A percentile compares a stretch with the other conserved stretches of the same genome.
These are phyloP conservation scores for Wickerhamiella vanderwaltii DNA, from an alignment of 805 yeast genomes.

Conservation along the genomic window DNA sequence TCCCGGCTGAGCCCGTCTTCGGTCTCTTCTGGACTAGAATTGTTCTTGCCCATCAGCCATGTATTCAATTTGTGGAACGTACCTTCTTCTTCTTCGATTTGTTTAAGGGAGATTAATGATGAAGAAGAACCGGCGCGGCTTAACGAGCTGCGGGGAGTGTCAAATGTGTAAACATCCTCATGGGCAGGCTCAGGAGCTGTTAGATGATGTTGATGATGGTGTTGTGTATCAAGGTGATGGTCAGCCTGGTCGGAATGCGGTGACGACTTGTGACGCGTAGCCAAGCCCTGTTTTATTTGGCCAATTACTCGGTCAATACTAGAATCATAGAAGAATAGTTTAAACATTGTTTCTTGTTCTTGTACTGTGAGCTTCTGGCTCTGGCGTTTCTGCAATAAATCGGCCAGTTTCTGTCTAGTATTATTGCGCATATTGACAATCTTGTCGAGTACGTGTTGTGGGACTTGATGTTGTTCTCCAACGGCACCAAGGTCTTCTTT, in stretches of 20 bases:
- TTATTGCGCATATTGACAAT: slow-evolving; percentile 17
- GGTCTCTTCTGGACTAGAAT: background rate
- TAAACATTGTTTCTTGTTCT: slow-evolving; percentile 21
- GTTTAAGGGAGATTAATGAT: slow-evolving; percentile 32
- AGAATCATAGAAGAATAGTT: slow-evolving; percentile 19
- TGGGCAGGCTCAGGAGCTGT: slow-evolving; percentile 1
- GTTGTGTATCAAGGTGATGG: slow-evolving; percentile 13
- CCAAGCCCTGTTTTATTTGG: slow-evolving; percentile 6
- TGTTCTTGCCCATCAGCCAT: slow-evolving; percentile 34
- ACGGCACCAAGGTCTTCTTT: background rate
- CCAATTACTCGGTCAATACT: slow-evolving; percentile 18
- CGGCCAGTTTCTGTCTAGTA: slow-evolving; percentile 17
- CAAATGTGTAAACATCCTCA: slow-evolving; percentile 17
- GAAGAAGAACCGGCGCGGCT: slow-evolving; percentile 23
- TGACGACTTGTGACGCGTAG: background rate
- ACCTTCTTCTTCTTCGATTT: slow-evolving; percentile 85
- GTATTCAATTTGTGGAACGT: slow-evolving; percentile 80
- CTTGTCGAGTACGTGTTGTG: slow-evolving; percentile 12
- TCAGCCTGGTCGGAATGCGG: background rate
- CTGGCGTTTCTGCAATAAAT: slow-evolving; percentile 16
- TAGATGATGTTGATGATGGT: slow-evolving; percentile 14
- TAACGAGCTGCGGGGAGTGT: slow-evolving; percentile 19
- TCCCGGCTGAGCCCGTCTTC: slow-evolving; percentile 1
- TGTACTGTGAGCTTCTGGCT: slow-evolving; percentile 15
- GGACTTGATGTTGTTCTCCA: background rate